Percentiles rank a stretch among this genome's conserved stretches.
These are phyloP conservation scores for Vaccinium corymbosum DNA, from an alignment of 148 eudicot species.

Conservation along the genomic window DNA sequence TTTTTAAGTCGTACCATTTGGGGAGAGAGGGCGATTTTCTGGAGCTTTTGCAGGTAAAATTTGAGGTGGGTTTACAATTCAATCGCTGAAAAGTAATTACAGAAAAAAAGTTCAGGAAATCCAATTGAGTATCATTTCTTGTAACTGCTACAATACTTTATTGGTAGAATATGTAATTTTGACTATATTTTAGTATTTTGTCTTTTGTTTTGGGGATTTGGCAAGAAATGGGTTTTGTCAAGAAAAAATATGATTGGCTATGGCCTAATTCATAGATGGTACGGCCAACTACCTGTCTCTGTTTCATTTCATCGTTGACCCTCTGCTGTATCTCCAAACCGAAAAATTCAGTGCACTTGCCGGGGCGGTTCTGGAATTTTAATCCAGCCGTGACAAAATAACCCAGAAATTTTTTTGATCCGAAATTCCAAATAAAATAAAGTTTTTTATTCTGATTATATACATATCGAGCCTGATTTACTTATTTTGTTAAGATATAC, in stretches of 20 bases:
- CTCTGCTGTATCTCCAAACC: background rate
- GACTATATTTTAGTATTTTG: background rate
- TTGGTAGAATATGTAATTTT: background rate
- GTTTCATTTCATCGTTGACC: background rate
- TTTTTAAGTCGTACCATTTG: background rate
- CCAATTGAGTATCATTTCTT: background rate
- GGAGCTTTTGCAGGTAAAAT: conserved; percentile 3
- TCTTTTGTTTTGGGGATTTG: background rate
- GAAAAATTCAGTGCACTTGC: background rate
- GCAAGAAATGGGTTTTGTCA: background rate
- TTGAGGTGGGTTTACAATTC: conserved; percentile 2
- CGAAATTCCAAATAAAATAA: too few relatives aligned
- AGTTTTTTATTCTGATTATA: too few relatives aligned
- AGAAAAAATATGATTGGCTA: background rate
- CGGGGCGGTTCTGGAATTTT: too few relatives aligned
- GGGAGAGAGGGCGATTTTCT: background rate
- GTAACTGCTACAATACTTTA: background rate
- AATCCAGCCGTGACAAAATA: too few relatives aligned
- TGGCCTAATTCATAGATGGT: background rate
- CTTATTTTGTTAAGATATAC: too few relatives aligned
- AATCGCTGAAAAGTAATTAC: background rate
- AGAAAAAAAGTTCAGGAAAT: background rate
- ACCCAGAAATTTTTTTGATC: too few relatives aligned
- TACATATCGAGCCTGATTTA: too few relatives aligned
- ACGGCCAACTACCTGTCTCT: conserved; percentile 11